Conservation (phyloP, 1,284 basidiomycete genomes). For the Apiotrichum akiyoshidainum region DNA sequence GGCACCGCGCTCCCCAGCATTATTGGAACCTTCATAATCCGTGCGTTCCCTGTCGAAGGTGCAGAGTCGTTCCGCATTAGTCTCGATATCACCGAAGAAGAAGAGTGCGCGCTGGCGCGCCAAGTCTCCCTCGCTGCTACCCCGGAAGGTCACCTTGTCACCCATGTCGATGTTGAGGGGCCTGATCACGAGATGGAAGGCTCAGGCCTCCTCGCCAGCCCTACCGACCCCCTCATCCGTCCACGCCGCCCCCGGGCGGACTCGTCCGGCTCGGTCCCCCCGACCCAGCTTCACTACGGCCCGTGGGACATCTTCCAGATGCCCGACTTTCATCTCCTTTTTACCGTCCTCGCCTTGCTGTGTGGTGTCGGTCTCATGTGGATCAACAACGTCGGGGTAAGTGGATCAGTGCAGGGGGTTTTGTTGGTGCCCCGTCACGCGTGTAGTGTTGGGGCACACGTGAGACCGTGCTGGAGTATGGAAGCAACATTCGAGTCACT, state of each 20-base stretch:
- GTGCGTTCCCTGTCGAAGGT: conserved; percentile 56
- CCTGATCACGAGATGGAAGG: conserved; percentile 4
- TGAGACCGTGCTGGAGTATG: not conserved
- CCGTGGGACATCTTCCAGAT: conserved; percentile 39
- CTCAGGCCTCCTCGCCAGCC: not conserved
- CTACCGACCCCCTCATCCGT: conserved; percentile 4
- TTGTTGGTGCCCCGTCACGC: too few species aligned
- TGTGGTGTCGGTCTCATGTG: conserved; percentile 87
- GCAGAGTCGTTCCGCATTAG: conserved; percentile 8
- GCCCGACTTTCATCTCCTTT: conserved; percentile 73
- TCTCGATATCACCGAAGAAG: conserved; percentile 12
- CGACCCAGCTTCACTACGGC: conserved; percentile 25
- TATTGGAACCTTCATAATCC: conserved; percentile 63
- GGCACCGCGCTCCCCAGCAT: conserved; percentile 69
- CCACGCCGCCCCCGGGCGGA: conserved; percentile 14
- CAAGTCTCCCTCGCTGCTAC: conserved; percentile 9
- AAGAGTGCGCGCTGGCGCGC: conserved; percentile 12
- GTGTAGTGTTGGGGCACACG: too few species aligned
- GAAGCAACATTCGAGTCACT: not conserved
- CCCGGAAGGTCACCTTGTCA: not conserved
- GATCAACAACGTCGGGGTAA: conserved; percentile 83
- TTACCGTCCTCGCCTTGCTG: conserved; percentile 65
- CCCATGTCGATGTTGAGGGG: conserved; percentile 51
- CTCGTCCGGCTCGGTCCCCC: conserved; percentile 28
- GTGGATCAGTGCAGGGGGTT: not conserved